A percentile compares a stretch with the other conserved stretches of the same genome.
Conservation (phyloP, 106 monocot species). For the Phalaenopsis aphrodite region DNA sequence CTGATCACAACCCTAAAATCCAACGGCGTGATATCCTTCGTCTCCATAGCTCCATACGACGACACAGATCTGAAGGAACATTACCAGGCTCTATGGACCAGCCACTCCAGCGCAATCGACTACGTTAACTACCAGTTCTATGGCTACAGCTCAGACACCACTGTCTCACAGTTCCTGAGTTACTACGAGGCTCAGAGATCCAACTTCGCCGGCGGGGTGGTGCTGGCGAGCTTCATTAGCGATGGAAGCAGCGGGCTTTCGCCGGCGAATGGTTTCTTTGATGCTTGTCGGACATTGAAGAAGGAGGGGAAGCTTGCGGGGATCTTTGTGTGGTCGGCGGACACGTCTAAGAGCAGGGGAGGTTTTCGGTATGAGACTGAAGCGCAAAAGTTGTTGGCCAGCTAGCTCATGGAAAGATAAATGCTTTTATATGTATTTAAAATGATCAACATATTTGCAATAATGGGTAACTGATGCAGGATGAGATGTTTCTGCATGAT, state of each 20-base stretch:
- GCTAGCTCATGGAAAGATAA: neutral
- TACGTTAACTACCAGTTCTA: constrained; percentile 36
- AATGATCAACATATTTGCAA: too few species aligned
- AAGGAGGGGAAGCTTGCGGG: constrained; percentile 19
- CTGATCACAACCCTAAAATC: constrained; percentile 7
- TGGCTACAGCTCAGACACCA: constrained; percentile 13
- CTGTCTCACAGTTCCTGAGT: constrained; percentile 22
- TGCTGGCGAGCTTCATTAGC: constrained; percentile 19
- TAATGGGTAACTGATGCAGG: too few species aligned
- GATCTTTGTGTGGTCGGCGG: constrained; percentile 37
- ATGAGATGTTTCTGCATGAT: too few species aligned
- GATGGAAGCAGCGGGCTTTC: neutral
- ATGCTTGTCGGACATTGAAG: constrained; percentile 18
- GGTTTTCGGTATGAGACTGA: constrained; percentile 24
- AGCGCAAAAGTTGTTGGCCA: constrained; percentile 22
- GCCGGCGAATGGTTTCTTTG: constrained; percentile 13
- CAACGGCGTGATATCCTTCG: constrained; percentile 6
- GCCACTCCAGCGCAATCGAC: constrained; percentile 17
- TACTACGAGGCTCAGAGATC: constrained; percentile 12
- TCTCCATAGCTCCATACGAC: constrained; percentile 12
- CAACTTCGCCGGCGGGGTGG: constrained; percentile 12
- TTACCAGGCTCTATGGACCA: constrained; percentile 17
- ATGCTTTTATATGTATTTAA: too few species aligned
- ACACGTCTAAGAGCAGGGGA: constrained; percentile 14
- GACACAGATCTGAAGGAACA: constrained; percentile 12